These are phyloP conservation scores for Pyrenophora seminiperda DNA, from an alignment of 2,329 filamentous ascomycete genomes.

Conservation along the genomic window DNA sequence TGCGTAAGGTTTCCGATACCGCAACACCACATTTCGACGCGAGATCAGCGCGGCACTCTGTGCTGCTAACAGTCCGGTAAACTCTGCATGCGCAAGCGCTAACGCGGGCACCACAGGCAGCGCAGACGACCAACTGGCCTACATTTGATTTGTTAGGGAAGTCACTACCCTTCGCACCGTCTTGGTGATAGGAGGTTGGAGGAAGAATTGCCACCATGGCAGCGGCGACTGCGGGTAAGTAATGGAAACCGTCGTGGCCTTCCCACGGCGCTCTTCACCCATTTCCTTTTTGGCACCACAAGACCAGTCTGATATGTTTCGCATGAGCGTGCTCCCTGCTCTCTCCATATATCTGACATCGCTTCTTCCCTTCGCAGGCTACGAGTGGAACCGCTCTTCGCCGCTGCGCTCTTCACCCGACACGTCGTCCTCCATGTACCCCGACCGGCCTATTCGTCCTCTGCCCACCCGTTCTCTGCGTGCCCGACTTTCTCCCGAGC, in stretches of 20 bases:
- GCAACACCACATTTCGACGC: slow-evolving; percentile 9
- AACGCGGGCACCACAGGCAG: slow-evolving; percentile 25
- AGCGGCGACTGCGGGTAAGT: slow-evolving; percentile 51
- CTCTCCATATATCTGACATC: slow-evolving; percentile 42
- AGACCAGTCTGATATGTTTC: slow-evolving; percentile 17
- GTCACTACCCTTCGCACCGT: slow-evolving; percentile 12
- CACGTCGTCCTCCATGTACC: slow-evolving; percentile 78
- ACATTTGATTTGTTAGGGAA: slow-evolving; percentile 17
- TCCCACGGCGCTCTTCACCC: slow-evolving; percentile 26
- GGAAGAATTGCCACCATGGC: slow-evolving; percentile 43
- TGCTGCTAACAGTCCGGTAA: background rate
- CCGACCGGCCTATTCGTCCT: slow-evolving; percentile 89
- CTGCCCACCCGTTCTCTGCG: slow-evolving; percentile 87
- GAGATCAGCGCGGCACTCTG: background rate
- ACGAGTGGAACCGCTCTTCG: slow-evolving; percentile 50
- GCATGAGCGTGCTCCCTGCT: slow-evolving; percentile 29
- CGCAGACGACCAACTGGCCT: slow-evolving; percentile 14
- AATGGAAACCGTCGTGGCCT: slow-evolving; percentile 27
- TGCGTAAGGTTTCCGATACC: slow-evolving; percentile 31
- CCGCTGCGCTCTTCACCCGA: slow-evolving; percentile 60
- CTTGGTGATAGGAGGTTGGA: slow-evolving; percentile 27
- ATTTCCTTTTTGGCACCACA: slow-evolving; percentile 28
- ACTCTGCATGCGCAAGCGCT: slow-evolving; percentile 16
- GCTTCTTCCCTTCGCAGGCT: slow-evolving; percentile 45
- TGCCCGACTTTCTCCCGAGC: slow-evolving; percentile 83